Evolutionary conservation across 176 grass and related monocot genomes (phyloP).

Genomic region (Juncus inflexus): DNA sequence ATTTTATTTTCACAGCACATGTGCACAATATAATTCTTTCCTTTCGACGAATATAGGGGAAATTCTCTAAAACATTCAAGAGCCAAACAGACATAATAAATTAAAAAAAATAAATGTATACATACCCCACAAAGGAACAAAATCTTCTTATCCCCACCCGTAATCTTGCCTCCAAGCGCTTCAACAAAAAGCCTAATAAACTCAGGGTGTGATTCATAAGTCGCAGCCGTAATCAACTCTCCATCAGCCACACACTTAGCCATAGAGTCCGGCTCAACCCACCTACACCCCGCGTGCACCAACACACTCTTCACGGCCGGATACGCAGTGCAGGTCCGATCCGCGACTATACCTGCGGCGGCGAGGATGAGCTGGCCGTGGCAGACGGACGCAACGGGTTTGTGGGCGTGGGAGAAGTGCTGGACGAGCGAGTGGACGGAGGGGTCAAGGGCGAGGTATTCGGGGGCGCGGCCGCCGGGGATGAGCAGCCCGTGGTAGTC

Average conservation of each 20-base stretch:
- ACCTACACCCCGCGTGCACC: slow-evolving; percentile 73
- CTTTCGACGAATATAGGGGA: too few relatives aligned
- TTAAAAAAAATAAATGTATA: neutral
- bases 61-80: too few relatives aligned
- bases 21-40: too few relatives aligned
- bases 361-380: slow-evolving; percentile 89
- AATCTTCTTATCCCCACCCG: slow-evolving; percentile 70
- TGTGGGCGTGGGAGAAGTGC: slow-evolving; percentile 49
- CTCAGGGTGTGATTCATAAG: slow-evolving; percentile 69
- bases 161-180: slow-evolving; percentile 71
- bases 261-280: slow-evolving; percentile 73
- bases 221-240: slow-evolving; percentile 59
- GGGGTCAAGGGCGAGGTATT: slow-evolving; percentile 78
- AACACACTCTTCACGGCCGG: slow-evolving; percentile 65
- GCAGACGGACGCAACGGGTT: slow-evolving; percentile 78
- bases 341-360: slow-evolving; percentile 52
- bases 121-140: slow-evolving; percentile 95
- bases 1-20: too few relatives aligned
- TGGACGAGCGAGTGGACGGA: slow-evolving; percentile 50
- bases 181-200: slow-evolving; percentile 75
- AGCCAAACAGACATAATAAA: too few relatives aligned
- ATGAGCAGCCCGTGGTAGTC: slow-evolving; percentile 77
- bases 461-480: slow-evolving; percentile 81
- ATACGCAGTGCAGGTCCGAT: slow-evolving; percentile 60
- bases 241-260: slow-evolving; percentile 49